These are phyloP conservation scores for Allomyces javanicus DNA, from an alignment of 192 early-diverging fungal species.

Conservation along the genomic window DNA sequence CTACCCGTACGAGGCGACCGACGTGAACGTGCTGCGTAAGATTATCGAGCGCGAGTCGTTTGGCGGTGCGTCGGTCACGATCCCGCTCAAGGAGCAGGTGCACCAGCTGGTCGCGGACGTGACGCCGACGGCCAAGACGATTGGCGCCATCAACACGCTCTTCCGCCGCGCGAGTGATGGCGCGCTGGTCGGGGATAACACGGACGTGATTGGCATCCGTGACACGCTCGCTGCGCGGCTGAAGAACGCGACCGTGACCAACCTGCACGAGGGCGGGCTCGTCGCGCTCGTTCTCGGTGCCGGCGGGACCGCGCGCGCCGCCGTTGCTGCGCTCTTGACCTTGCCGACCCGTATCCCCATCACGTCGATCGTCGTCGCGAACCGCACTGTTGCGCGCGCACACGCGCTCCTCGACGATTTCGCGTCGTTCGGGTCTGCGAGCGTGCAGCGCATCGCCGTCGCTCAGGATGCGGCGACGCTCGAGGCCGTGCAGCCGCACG, in stretches of 20 bases:
- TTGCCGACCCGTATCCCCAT: slow-evolving; percentile 34
- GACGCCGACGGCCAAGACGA: slow-evolving; percentile 52
- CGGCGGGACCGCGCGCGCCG: slow-evolving; percentile 85
- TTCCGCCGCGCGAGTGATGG: slow-evolving; percentile 12
- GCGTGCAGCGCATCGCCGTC: too few relatives aligned
- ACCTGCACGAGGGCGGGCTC: not conserved
- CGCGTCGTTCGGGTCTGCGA: slow-evolving; percentile 2
- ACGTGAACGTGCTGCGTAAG: slow-evolving; percentile 33
- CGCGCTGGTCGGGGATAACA: slow-evolving; percentile 71
- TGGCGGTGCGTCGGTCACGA: slow-evolving; percentile 90
- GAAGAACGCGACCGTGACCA: slow-evolving; percentile 1
- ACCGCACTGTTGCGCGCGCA: slow-evolving; percentile 64
- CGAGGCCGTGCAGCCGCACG: too few relatives aligned
- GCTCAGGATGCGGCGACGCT: too few relatives aligned
- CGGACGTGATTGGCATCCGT: slow-evolving; percentile 83
- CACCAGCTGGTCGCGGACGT: slow-evolving; percentile 50
- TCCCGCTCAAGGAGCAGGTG: slow-evolving; percentile 82
- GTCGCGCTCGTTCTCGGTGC: slow-evolving; percentile 79
- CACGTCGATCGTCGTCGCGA: slow-evolving; percentile 54
- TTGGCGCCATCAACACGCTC: slow-evolving; percentile 94
- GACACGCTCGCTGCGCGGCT: slow-evolving; percentile 27
- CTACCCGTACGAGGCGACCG: slow-evolving; percentile 45
- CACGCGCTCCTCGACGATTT: slow-evolving; percentile 40
- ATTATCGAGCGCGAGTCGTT: slow-evolving; percentile 31
- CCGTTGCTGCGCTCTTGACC: slow-evolving; percentile 52